Conservation (phyloP, 352 stramenopile genomes). For the Discostella stelligera region DNA sequence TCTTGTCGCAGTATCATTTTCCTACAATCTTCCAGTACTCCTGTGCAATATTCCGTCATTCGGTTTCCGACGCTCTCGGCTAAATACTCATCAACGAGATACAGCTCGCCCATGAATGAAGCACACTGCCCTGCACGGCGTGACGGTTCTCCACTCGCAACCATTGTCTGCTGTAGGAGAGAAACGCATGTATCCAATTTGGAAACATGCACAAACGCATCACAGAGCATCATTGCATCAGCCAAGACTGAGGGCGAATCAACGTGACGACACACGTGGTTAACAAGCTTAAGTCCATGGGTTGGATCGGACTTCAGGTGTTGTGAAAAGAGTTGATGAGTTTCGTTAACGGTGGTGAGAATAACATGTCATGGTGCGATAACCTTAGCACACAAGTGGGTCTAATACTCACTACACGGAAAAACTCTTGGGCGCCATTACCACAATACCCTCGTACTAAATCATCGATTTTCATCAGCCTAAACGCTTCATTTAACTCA, state of each 20-base stretch:
- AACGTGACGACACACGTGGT: constrained; percentile 73
- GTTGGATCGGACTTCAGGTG: constrained; percentile 53
- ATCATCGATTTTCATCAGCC: constrained; percentile 72
- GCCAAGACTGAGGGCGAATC: constrained; percentile 48
- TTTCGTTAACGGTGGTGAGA: not conserved
- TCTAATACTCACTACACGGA: constrained; percentile 56
- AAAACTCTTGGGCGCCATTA: constrained; percentile 74
- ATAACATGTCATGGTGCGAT: not conserved
- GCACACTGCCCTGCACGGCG: constrained; percentile 43
- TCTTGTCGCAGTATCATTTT: constrained; percentile 30
- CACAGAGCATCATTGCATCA: constrained; percentile 70
- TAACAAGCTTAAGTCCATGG: constrained; percentile 64
- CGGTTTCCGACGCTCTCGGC: constrained; percentile 53
- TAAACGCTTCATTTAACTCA: constrained; percentile 74
- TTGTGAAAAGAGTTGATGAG: not conserved
- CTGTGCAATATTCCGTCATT: constrained; percentile 54
- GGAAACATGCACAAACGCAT: constrained; percentile 75
- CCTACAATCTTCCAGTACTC: constrained; percentile 55
- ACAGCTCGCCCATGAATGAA: constrained; percentile 50
- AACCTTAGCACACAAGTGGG: not conserved
- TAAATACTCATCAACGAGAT: constrained; percentile 43
- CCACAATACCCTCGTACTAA: constrained; percentile 80
- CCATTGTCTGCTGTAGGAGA: constrained; percentile 62
- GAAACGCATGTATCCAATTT: constrained; percentile 56
- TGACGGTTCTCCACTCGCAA: constrained; percentile 18